These are phyloP conservation scores for Aspergillus flavus DNA, from an alignment of 2,329 filamentous ascomycete genomes.

Conservation along the genomic window DNA sequence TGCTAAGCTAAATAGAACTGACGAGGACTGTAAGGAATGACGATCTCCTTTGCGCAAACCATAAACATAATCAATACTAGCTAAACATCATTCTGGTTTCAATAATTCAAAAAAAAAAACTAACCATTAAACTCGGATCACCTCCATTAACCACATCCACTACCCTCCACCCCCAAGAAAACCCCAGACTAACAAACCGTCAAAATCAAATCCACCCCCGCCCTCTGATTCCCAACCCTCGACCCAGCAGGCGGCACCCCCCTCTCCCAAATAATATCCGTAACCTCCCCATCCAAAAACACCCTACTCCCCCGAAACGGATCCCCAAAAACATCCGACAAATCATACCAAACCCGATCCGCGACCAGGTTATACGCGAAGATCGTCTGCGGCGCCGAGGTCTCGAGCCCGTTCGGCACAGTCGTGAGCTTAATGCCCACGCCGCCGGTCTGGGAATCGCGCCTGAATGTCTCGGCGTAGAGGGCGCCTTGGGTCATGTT, in stretches of 20 bases:
- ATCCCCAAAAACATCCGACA: constrained; percentile 49
- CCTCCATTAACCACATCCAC: not conserved
- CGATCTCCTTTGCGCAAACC: not conserved
- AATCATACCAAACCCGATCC: constrained; percentile 43
- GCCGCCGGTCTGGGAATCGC: constrained; percentile 39
- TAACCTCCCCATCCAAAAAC: constrained; percentile 10
- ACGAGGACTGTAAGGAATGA: not conserved
- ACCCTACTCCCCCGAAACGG: constrained; percentile 34
- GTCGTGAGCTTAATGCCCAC: constrained; percentile 48
- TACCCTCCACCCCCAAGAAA: not conserved
- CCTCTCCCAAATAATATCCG: constrained; percentile 32
- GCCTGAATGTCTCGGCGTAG: constrained; percentile 41
- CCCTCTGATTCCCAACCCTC: constrained; percentile 27
- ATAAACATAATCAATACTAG: not conserved
- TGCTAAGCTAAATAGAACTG: not conserved
- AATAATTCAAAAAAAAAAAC: not conserved
- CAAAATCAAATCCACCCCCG: constrained; percentile 29
- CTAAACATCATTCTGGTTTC: not conserved
- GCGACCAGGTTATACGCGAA: constrained; percentile 45
- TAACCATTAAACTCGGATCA: not conserved
- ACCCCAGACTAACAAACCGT: constrained; percentile 24
- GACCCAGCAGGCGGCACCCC: constrained; percentile 37
- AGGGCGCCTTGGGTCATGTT: constrained; percentile 24
- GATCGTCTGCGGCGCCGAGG: constrained; percentile 39
- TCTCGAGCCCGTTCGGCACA: constrained; percentile 35